Evolutionary conservation across 176 grass and related monocot genomes (phyloP).

Genomic region (Aechmea fasciata): DNA sequence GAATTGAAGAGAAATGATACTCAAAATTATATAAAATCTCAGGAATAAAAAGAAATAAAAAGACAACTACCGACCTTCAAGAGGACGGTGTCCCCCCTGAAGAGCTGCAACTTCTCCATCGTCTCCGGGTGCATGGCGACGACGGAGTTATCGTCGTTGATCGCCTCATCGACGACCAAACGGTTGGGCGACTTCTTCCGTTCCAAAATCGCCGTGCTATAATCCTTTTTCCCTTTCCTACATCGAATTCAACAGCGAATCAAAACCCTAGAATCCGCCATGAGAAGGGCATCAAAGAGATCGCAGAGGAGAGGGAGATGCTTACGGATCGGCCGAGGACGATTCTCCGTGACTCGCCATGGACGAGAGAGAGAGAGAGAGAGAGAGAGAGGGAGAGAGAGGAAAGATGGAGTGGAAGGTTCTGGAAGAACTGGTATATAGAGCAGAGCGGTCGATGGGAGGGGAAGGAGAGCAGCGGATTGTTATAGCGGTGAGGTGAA

Average conservation of each 20-base stretch:
- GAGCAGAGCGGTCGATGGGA: slow-evolving; percentile 2
- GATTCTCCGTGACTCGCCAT: slow-evolving; percentile 61
- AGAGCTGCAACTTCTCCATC: slow-evolving; percentile 74
- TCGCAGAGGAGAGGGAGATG: background rate
- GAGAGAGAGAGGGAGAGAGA: background rate
- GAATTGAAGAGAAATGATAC: too few relatives aligned
- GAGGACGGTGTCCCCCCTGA: slow-evolving; percentile 60
- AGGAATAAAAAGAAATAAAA: background rate
- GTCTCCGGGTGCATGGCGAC: slow-evolving; percentile 54
- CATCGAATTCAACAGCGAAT: background rate
- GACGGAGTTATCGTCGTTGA: slow-evolving; percentile 64
- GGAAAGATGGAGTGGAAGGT: background rate
- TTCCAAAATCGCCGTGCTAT: slow-evolving; percentile 60
- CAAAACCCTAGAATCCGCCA: background rate
- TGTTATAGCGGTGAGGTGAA: background rate
- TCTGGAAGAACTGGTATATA: background rate
- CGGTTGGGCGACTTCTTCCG: slow-evolving; percentile 61
- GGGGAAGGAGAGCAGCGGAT: too few relatives aligned
- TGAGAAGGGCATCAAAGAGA: background rate
- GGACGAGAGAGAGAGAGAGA: background rate
- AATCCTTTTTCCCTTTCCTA: slow-evolving; percentile 83
- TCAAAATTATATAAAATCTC: background rate
- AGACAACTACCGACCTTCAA: slow-evolving; percentile 40
- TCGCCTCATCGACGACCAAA: slow-evolving; percentile 64
- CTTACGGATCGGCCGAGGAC: slow-evolving; percentile 67